Conservation (phyloP, 2,329 filamentous ascomycete genomes). For the Bretziella fagacearum region DNA sequence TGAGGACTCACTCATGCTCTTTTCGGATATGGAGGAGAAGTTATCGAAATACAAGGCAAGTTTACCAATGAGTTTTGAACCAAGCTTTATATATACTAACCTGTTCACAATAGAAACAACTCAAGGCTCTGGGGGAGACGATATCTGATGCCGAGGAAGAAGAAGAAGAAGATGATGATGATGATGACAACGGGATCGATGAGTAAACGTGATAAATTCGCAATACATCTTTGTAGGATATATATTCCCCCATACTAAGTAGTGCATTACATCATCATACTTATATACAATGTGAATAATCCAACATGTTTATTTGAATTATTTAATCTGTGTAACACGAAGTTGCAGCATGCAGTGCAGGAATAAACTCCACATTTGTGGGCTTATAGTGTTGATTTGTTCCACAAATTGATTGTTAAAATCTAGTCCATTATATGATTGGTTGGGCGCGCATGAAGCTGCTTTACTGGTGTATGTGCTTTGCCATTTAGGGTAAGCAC, state of each 20-base stretch:
- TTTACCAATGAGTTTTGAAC: background rate
- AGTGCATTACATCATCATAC: no score
- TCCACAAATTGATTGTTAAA: no score
- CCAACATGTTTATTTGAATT: no score
- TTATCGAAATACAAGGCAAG: slow-evolving; percentile 55
- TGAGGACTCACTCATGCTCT: slow-evolving; percentile 67
- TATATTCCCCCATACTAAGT: background rate
- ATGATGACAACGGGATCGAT: slow-evolving; percentile 37
- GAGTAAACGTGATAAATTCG: slow-evolving; percentile 20
- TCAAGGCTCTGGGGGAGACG: slow-evolving; percentile 48
- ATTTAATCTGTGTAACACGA: no score
- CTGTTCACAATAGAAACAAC: slow-evolving; percentile 29
- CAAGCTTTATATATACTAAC: background rate
- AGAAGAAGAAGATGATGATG: slow-evolving; percentile 38
- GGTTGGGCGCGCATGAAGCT: no score
- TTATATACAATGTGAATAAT: no score
- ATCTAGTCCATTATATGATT: no score
- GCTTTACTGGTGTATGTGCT: no score
- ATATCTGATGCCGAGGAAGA: slow-evolving; percentile 66
- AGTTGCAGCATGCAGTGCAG: no score
- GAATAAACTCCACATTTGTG: no score
- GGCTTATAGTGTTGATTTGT: no score
- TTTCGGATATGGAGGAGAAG: slow-evolving; percentile 67
- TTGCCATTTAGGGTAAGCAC: no score
- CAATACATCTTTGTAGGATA: background rate